These are phyloP conservation scores for Neopestalotiopsis sp. DNA, from an alignment of 2,329 filamentous ascomycete genomes.

Conservation along the genomic window DNA sequence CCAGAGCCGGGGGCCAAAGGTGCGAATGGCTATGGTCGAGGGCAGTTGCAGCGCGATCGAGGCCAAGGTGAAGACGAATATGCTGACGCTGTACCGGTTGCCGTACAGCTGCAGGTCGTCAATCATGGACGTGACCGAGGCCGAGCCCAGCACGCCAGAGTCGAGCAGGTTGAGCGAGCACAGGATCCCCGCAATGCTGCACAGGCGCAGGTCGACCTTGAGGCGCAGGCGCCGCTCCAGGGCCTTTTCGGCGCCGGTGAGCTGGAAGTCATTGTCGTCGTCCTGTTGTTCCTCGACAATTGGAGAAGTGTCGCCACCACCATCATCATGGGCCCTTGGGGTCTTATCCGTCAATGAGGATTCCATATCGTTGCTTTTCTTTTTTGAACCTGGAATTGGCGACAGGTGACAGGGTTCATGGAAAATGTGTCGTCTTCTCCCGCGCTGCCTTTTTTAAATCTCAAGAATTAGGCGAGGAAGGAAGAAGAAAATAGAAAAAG, in stretches of 20 bases:
- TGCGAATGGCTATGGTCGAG: conserved; percentile 69
- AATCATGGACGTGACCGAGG: conserved; percentile 73
- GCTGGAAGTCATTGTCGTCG: neutral
- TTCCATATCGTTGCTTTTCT: neutral
- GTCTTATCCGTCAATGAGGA: neutral
- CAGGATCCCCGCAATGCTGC: conserved; percentile 73
- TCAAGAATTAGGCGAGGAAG: neutral
- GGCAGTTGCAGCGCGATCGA: conserved; percentile 73
- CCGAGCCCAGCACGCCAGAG: conserved; percentile 72
- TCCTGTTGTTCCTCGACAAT: neutral
- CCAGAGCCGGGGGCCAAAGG: conserved; percentile 67
- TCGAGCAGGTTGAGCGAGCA: conserved; percentile 74
- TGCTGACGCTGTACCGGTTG: conserved; percentile 71
- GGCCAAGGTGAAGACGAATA: conserved; percentile 76
- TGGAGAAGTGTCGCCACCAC: neutral
- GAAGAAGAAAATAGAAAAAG: neutral
- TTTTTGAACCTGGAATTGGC: neutral
- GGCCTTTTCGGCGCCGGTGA: conserved; percentile 4
- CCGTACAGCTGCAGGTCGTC: conserved; percentile 67
- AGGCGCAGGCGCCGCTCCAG: conserved; percentile 47
- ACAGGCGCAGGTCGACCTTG: conserved; percentile 72
- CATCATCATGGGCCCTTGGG: neutral
- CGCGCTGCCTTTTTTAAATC: neutral
- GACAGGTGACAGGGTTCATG: neutral
- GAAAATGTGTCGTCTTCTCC: neutral